Evolutionary conservation across 2,329 filamentous ascomycete genomes (phyloP).

Genomic region (Scedosporium dehoogii): DNA sequence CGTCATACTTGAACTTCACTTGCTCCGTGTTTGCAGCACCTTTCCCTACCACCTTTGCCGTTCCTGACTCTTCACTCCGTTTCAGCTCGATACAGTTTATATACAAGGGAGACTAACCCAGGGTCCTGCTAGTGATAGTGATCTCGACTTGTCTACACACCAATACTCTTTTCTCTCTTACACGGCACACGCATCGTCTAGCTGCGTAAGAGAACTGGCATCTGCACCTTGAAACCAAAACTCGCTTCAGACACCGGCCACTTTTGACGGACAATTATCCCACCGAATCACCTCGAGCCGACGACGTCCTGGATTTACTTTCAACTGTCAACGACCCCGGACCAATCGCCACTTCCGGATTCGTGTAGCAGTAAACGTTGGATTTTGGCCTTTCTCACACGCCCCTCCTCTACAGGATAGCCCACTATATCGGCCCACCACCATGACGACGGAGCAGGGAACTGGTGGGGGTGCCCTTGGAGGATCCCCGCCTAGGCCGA

Average conservation of each 20-base stretch:
- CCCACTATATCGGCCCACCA: background rate
- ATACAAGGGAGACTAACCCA: background rate
- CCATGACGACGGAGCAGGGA: slow-evolving; percentile 33
- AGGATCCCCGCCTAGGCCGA: slow-evolving; percentile 30
- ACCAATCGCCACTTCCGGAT: too few relatives aligned
- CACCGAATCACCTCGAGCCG: too few relatives aligned
- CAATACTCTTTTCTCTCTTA: background rate
- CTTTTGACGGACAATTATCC: too few relatives aligned
- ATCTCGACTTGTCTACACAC: background rate
- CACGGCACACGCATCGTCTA: background rate
- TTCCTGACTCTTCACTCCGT: background rate
- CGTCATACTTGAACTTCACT: slow-evolving; percentile 3
- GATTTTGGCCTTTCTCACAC: background rate
- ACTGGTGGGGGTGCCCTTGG: slow-evolving; percentile 28
- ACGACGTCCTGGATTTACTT: too few relatives aligned
- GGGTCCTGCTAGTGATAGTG: background rate
- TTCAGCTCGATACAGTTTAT: background rate
- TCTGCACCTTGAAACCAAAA: background rate
- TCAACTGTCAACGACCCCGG: too few relatives aligned
- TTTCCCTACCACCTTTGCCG: background rate
- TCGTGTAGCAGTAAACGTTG: background rate
- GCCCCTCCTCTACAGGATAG: background rate
- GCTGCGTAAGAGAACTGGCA: background rate
- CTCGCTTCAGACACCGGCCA: too few relatives aligned
- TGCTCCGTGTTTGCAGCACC: slow-evolving; percentile 1